Evolutionary conservation across 441 rosid species (phyloP).

Genomic region (Raphanus hybrid): DNA sequence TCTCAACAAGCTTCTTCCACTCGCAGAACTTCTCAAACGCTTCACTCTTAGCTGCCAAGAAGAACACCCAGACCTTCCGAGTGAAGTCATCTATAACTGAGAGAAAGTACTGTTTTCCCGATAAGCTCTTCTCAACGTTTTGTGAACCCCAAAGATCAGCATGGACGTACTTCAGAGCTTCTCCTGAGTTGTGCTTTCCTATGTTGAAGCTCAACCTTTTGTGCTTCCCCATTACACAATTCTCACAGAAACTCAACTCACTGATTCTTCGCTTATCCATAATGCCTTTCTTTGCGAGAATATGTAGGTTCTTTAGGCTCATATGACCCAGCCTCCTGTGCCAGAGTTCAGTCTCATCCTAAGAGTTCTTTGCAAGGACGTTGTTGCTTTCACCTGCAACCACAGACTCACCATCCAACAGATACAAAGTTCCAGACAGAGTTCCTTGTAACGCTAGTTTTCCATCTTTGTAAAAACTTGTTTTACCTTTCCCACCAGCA

Average conservation of each 20-base stretch:
- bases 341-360: neutral
- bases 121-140: too few species aligned
- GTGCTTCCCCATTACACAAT: neutral
- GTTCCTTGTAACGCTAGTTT: neutral
- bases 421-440: neutral
- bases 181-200: neutral
- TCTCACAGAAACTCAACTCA: neutral
- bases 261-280: neutral
- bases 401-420: neutral
- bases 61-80: neutral
- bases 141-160: neutral
- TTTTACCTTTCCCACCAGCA: neutral
- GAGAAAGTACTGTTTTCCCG: neutral
- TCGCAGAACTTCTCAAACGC: neutral
- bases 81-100: neutral
- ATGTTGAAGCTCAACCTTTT: neutral
- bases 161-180: neutral
- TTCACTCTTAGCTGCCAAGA: neutral
- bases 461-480: neutral
- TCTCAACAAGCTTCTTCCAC: neutral
- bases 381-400: neutral
- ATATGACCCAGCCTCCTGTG: neutral
- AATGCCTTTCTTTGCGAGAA: neutral
- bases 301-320: neutral
- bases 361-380: neutral